Evolutionary conservation across 2,329 filamentous ascomycete species (phyloP).

Genomic region (Elsinoe perseae): DNA sequence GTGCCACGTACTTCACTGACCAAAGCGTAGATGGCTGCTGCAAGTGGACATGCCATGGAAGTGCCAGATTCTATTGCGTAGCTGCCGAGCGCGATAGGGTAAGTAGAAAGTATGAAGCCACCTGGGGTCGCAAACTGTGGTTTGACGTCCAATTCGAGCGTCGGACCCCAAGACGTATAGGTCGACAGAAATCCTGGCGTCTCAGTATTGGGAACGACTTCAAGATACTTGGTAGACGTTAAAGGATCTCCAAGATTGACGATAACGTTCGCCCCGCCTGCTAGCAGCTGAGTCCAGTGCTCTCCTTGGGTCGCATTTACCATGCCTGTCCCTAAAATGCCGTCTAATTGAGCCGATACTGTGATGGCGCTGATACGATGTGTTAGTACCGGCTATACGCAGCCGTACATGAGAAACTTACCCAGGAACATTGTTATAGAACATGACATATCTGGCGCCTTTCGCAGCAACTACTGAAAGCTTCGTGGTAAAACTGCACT

Average conservation of each 20-base stretch:
- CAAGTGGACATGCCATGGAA: constrained; percentile 53
- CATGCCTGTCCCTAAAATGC: constrained; percentile 22
- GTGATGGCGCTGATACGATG: too few species aligned
- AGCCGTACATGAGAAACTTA: too few species aligned
- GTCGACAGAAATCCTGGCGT: constrained; percentile 46
- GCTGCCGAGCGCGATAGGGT: constrained; percentile 34
- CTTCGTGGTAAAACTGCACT: constrained; percentile 50
- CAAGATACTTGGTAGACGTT: constrained; percentile 17
- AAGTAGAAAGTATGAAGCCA: constrained; percentile 53
- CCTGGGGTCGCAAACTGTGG: constrained; percentile 50
- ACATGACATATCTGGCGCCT: constrained; percentile 54
- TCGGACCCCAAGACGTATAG: constrained; percentile 55
- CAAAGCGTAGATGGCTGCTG: constrained; percentile 40
- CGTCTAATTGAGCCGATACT: constrained; percentile 19
- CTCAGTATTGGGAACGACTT: constrained; percentile 19
- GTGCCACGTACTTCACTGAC: constrained; percentile 27
- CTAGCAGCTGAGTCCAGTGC: constrained; percentile 19
- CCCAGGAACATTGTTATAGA: constrained; percentile 48
- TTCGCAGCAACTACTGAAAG: constrained; percentile 44
- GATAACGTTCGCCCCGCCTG: constrained; percentile 19
- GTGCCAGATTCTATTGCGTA: constrained; percentile 50
- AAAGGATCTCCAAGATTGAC: constrained; percentile 23
- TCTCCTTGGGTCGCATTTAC: constrained; percentile 23
- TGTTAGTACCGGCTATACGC: too few species aligned
- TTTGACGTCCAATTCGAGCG: constrained; percentile 51